Percentiles rank a stretch among this genome's conserved stretches.
phyloP scores from a whole-genome alignment of 371 early-diverging fungal species.

The Mortierella sp. region DNA sequence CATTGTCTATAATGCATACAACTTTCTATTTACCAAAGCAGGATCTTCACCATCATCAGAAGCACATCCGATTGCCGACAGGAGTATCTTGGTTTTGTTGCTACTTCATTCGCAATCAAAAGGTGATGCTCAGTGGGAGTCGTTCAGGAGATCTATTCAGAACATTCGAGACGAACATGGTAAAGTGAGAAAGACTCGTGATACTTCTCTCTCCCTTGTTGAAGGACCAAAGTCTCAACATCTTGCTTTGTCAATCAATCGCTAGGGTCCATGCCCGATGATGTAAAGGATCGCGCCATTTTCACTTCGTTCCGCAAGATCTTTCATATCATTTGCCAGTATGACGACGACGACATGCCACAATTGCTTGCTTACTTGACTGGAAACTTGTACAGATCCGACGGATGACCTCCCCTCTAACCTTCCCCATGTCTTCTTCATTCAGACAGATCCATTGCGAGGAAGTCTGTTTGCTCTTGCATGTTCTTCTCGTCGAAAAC shows the following conservation, averaged over 20 bases:
- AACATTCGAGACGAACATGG: conserved; percentile 69
- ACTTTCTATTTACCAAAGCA: conserved; percentile 69
- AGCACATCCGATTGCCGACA: conserved; percentile 68
- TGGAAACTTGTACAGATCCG: too few relatives aligned
- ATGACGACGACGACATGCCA: conserved; percentile 18
- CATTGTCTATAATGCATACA: conserved; percentile 77
- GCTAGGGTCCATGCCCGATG: conserved; percentile 46
- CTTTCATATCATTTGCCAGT: conserved; percentile 72
- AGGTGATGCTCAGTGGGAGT: conserved; percentile 45
- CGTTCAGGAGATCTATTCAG: conserved; percentile 64
- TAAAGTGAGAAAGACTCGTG: conserved; percentile 18
- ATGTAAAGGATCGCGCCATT: conserved; percentile 59
- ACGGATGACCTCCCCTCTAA: too few relatives aligned
- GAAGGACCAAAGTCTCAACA: neutral
- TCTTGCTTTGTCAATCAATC: neutral
- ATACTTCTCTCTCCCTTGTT: too few relatives aligned
- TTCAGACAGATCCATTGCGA: conserved; percentile 69
- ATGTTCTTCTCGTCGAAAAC: conserved; percentile 76
- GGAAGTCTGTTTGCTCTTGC: conserved; percentile 74
- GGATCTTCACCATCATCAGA: conserved; percentile 57
- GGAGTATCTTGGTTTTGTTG: conserved; percentile 69
- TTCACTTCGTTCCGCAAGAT: conserved; percentile 68
- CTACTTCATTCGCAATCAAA: conserved; percentile 57
- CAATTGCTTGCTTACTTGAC: too few relatives aligned
- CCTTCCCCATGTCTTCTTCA: neutral